Evolutionary conservation across 2,329 filamentous ascomycete genomes (phyloP).

Genomic region (Colletotrichum karsti): DNA sequence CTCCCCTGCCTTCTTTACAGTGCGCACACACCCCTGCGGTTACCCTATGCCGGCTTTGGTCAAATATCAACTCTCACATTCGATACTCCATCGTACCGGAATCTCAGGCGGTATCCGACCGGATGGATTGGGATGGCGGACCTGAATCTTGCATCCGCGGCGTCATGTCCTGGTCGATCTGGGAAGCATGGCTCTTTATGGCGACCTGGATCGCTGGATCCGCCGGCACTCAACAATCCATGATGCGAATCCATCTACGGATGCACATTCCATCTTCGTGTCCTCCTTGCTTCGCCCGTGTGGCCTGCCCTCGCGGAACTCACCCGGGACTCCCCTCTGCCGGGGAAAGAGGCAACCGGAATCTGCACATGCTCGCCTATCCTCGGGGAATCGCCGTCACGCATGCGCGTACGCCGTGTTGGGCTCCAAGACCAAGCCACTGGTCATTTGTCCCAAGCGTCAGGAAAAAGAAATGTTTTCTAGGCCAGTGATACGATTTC

Average conservation of each 20-base stretch:
- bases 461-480: constrained; percentile 6
- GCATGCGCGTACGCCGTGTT: neutral
- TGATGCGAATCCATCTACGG: neutral
- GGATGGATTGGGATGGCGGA: neutral
- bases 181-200: neutral
- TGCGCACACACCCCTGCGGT: neutral
- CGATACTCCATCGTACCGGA: neutral
- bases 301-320: constrained; percentile 17
- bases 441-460: neutral
- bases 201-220: neutral
- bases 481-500: neutral
- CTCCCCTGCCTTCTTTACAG: neutral
- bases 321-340: constrained; percentile 8
- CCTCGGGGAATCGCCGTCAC: constrained; percentile 8
- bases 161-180: neutral
- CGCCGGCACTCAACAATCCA: neutral
- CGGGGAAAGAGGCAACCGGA: constrained; percentile 4
- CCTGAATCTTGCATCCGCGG: constrained; percentile 5
- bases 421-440: neutral
- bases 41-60: neutral
- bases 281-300: neutral
- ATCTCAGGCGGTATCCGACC: neutral
- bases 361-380: neutral
- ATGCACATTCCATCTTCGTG: neutral
- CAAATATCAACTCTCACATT: constrained; percentile 12